Percentiles rank a stretch among this genome's conserved stretches.
Conservation (phyloP, 2,329 filamentous ascomycete species). For the Sclerotinia sclerotiorum region DNA sequence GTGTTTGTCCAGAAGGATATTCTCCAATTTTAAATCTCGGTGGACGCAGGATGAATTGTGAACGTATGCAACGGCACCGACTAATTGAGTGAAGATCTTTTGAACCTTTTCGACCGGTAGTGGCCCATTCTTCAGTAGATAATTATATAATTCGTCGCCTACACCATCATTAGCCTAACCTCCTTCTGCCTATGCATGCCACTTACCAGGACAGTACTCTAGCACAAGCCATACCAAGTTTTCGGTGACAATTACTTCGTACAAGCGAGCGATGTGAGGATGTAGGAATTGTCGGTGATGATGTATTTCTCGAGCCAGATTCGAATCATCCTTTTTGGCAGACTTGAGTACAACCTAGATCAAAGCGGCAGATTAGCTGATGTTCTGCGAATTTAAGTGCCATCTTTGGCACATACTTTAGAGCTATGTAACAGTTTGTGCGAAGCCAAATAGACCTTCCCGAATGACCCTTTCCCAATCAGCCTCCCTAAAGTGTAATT, state of each 20-base stretch:
- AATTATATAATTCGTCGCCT: constrained; percentile 97
- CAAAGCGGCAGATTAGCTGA: constrained; percentile 12
- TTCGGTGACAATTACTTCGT: constrained; percentile 98
- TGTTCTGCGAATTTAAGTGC: constrained; percentile 23
- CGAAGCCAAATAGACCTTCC: constrained; percentile 92
- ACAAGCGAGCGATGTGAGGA: constrained; percentile 92
- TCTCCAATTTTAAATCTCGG: constrained; percentile 93
- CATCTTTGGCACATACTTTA: constrained; percentile 64
- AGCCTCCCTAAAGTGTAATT: constrained; percentile 90
- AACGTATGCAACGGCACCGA: constrained; percentile 92
- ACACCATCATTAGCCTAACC: constrained; percentile 32
- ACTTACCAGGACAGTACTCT: constrained; percentile 87
- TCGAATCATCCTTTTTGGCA: constrained; percentile 91
- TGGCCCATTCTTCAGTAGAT: constrained; percentile 83
- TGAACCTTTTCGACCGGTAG: constrained; percentile 85
- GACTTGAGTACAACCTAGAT: constrained; percentile 93
- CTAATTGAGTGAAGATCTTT: constrained; percentile 92
- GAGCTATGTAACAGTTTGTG: constrained; percentile 99
- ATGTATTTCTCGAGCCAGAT: constrained; percentile 95
- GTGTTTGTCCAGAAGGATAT: constrained; percentile 92
- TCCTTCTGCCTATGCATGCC: constrained; percentile 14
- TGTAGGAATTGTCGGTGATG: constrained; percentile 98
- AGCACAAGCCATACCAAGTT: constrained; percentile 91
- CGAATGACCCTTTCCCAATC: constrained; percentile 97
- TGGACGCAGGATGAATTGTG: constrained; percentile 95